Evolutionary conservation across 441 rosid genomes (phyloP).

Genomic region (Macaranga tanarius): DNA sequence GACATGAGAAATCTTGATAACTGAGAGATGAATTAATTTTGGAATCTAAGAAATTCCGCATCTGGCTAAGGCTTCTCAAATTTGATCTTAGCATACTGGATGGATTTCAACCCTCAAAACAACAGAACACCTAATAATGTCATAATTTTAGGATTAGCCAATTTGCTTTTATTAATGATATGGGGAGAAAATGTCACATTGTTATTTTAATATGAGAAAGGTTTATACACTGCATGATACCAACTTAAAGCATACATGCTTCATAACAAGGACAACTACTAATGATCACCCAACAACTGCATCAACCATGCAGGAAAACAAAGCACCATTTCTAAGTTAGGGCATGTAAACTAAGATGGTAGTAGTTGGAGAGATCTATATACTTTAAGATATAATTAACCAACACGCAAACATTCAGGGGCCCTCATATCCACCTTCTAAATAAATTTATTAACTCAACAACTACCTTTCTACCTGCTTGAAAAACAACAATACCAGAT

Average conservation of each 20-base stretch:
- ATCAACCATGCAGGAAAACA: neutral
- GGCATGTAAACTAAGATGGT: no score
- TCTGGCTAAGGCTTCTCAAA: neutral
- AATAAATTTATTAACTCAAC: no score
- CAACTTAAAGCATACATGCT: neutral
- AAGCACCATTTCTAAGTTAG: neutral
- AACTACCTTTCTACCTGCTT: neutral
- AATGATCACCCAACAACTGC: neutral
- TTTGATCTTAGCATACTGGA: neutral
- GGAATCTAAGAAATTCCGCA: neutral
- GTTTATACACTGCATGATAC: neutral
- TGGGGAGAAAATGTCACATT: neutral
- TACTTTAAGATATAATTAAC: neutral
- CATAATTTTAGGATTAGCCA: neutral
- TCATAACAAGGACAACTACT: neutral
- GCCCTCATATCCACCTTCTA: neutral
- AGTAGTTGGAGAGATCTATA: no score
- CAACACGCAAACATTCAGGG: neutral
- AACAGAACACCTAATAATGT: neutral
- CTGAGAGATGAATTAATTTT: neutral
- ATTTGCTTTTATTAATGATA: neutral
- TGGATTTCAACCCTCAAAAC: neutral
- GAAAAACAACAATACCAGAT: neutral
- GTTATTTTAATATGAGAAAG: neutral
- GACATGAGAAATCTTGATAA: no score